Base-by-base conservation (phyloP, 352 stramenopile genomes). In the Phytophthora rubi region DNA sequence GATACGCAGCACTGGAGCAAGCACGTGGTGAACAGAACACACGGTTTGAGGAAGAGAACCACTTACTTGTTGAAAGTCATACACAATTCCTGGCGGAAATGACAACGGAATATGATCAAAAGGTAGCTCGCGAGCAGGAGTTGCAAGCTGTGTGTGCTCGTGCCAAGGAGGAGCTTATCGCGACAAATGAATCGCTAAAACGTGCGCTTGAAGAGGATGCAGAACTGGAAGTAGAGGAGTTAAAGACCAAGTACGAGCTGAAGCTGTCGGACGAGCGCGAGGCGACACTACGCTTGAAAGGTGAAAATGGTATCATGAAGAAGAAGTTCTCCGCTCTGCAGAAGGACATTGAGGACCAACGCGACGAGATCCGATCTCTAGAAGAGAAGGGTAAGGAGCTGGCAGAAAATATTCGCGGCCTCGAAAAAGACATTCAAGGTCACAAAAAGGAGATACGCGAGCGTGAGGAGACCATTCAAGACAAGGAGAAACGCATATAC, bases 401-500 rank as follows among this genome's bases (percentile, higher is more conserved):
- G 15, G 79, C 94, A 32, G 91, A 97, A 61, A 95, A 97, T 60
- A 98, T 98, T 62, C 91, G 95, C 55, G 86, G 81, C 0, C 74
- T 98, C 4, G 92, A 98, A 70, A 97, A 97, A 48, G 95, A 98
- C 53, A 98, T 99, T 47, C 83, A 96, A 58, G 88, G 86, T 0
- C 90, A 98, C 63, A 98, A 98, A 66, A 94, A 96, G 49, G 90
- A 98, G 68, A 98, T 98, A 48, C 90, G 91, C 39, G 89, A 95
- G 61, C 89, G 94, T 8, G 95, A 98, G 68, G 92, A 98, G 70
- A 98, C 91, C 15, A 98, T 98, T 35, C 90, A 97, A 69, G 95
- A 98, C 77, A 98, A 98, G 68, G 95, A 98, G 60, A 98, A 98
- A 69, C 91, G 93, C 51, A 99, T 99, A 57, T 98, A 98, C 72